Percentiles rank a stretch among this genome's conserved stretches.
These are phyloP conservation scores for Salvia splendens DNA, from an alignment of 257 asterid species.

Conservation along the genomic window DNA sequence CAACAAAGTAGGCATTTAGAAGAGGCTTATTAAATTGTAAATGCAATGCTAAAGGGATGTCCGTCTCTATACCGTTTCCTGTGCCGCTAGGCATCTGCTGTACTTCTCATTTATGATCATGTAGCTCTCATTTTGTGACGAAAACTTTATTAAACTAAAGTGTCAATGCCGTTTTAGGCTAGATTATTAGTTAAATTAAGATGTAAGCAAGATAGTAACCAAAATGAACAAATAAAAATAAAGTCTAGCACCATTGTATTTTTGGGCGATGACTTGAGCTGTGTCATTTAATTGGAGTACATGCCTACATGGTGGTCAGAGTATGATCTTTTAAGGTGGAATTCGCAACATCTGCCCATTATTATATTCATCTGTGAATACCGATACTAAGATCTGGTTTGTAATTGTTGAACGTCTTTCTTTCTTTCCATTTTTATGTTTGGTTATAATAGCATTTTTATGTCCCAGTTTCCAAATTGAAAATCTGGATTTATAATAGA, in stretches of 20 bases:
- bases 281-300: not conserved
- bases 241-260: not conserved
- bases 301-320: conserved; percentile 15
- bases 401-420: not conserved
- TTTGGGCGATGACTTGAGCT: not conserved
- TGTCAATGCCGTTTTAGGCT: not conserved
- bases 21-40: not conserved
- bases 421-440: not conserved
- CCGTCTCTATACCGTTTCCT: conserved; percentile 12
- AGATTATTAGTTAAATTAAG: not conserved
- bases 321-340: conserved; percentile 22
- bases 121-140: conserved; percentile 4
- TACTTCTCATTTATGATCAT: conserved; percentile 11
- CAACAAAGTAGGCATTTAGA: not conserved
- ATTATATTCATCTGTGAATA: not conserved
- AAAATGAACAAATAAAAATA: not conserved
- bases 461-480: conserved; percentile 11
- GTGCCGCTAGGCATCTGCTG: conserved; percentile 9
- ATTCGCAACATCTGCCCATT: not conserved
- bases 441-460: conserved; percentile 2
- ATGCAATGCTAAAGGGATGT: conserved; percentile 18
- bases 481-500: not conserved
- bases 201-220: not conserved
- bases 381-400: not conserved
- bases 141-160: conserved; percentile 2